Conservation (phyloP, 768 basidiomycete species). For the Russula compacta region DNA sequence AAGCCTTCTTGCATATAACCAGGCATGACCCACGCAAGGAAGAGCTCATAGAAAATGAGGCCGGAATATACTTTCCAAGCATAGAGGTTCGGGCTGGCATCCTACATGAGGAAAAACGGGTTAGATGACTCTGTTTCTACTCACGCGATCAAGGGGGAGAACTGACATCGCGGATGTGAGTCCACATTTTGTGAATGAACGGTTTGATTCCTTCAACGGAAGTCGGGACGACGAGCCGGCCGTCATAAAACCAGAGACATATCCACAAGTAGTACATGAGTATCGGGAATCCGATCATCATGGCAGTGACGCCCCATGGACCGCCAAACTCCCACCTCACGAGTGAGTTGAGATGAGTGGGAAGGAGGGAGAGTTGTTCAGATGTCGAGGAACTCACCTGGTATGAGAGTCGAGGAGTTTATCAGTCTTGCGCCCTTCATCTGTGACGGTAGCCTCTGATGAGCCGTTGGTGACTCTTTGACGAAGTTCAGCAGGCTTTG, state of each 20-base stretch:
- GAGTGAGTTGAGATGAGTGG: neutral
- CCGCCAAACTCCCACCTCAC: slow-evolving; percentile 93
- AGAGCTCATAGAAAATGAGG: slow-evolving; percentile 80
- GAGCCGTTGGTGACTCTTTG: slow-evolving; percentile 20
- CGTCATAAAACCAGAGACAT: slow-evolving; percentile 94
- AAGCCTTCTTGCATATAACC: slow-evolving; percentile 93
- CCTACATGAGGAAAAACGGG: slow-evolving; percentile 37
- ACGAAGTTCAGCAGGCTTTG: slow-evolving; percentile 21
- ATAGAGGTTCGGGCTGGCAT: slow-evolving; percentile 82
- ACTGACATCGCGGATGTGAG: slow-evolving; percentile 69
- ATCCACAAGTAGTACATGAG: slow-evolving; percentile 99
- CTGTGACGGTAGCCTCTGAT: slow-evolving; percentile 39
- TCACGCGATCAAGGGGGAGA: neutral
- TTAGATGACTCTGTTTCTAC: neutral
- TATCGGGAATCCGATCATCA: slow-evolving; percentile 90
- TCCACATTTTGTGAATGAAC: slow-evolving; percentile 76
- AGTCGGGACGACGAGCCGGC: slow-evolving; percentile 60
- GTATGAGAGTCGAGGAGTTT: slow-evolving; percentile 46
- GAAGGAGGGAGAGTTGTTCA: slow-evolving; percentile 27
- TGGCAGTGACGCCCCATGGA: slow-evolving; percentile 80
- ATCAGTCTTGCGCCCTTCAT: slow-evolving; percentile 68
- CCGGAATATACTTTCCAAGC: slow-evolving; percentile 88
- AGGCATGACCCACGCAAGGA: slow-evolving; percentile 84
- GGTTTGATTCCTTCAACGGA: slow-evolving; percentile 65
- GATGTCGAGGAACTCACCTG: slow-evolving; percentile 25